These are phyloP conservation scores for Candida germanica DNA, from an alignment of 805 yeast species.

Conservation along the genomic window DNA sequence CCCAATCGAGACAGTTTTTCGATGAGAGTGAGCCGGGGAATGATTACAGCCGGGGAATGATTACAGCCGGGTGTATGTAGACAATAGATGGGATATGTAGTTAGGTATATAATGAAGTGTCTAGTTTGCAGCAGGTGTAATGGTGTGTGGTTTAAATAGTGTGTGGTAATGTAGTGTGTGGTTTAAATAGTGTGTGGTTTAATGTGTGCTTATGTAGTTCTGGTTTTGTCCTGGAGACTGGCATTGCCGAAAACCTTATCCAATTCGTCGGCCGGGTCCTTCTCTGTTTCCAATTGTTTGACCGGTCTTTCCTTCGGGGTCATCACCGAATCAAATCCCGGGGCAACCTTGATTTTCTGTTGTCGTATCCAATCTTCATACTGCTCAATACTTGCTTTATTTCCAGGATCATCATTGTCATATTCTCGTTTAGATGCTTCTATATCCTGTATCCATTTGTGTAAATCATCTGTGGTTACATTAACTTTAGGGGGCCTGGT, in stretches of 20 bases:
- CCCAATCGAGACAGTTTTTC: background rate
- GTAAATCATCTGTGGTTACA: conserved; percentile 22
- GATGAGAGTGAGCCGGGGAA: too few species aligned
- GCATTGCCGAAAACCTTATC: conserved; percentile 27
- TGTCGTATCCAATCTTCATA: conserved; percentile 29
- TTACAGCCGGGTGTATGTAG: too few species aligned
- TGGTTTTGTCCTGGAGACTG: background rate
- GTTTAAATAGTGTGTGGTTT: too few species aligned
- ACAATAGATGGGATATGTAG: too few species aligned
- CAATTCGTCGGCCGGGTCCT: conserved; percentile 20
- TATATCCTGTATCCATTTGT: conserved; percentile 25
- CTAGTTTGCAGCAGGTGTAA: too few species aligned
- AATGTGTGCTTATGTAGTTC: too few species aligned
- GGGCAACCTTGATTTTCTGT: conserved; percentile 36
- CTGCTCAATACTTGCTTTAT: conserved; percentile 11
- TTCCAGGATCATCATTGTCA: conserved; percentile 2
- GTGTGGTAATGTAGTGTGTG: too few species aligned
- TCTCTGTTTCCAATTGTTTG: background rate
- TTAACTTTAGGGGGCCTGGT: conserved; percentile 38
- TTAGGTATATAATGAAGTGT: too few species aligned
- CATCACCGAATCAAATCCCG: conserved; percentile 38
- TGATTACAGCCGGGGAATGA: too few species aligned
- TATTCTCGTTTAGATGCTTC: conserved; percentile 14
- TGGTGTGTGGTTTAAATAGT: too few species aligned
- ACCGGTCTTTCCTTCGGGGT: conserved; percentile 9